These are phyloP conservation scores for Dryadomyces quercivorus DNA, from an alignment of 2,329 filamentous ascomycete genomes.

Conservation along the genomic window DNA sequence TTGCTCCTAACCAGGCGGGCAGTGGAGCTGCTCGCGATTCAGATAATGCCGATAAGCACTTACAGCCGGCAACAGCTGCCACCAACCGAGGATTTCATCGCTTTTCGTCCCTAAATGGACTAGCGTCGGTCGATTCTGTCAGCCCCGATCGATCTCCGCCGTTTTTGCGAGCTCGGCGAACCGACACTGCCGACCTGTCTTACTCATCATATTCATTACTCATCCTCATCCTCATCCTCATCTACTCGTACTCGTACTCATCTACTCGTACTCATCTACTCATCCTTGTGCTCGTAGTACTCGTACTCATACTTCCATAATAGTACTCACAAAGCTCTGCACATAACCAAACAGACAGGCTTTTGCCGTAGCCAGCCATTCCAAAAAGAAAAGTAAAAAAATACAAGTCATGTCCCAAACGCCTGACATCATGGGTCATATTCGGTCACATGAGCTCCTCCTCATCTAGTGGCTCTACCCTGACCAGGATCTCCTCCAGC, in stretches of 20 bases:
- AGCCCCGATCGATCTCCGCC: slow-evolving; percentile 12
- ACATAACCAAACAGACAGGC: too few relatives aligned
- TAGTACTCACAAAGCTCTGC: too few relatives aligned
- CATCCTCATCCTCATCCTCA: background rate
- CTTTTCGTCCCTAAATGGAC: background rate
- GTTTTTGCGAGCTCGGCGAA: slow-evolving; percentile 7
- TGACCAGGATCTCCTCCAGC: slow-evolving; percentile 82
- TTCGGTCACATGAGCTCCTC: slow-evolving; percentile 31
- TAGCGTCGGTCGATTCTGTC: slow-evolving; percentile 9
- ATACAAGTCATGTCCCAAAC: background rate
- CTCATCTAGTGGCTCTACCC: slow-evolving; percentile 80
- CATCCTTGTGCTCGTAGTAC: too few relatives aligned
- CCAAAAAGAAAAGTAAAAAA: background rate
- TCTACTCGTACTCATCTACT: too few relatives aligned
- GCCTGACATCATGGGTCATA: background rate
- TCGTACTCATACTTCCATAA: background rate
- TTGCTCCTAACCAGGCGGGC: background rate
- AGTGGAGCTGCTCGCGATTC: background rate
- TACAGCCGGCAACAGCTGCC: slow-evolving; percentile 3
- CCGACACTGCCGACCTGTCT: background rate
- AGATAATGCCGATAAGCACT: slow-evolving; percentile 1
- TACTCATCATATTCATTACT: background rate
- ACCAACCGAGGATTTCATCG: background rate
- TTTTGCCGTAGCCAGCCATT: background rate
- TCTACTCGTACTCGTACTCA: too few relatives aligned